Percentiles rank a stretch among this genome's conserved stretches.
These are phyloP conservation scores for Wickerhamomyces sp. DNA, from an alignment of 1,139 yeast species.

Conservation along the genomic window DNA sequence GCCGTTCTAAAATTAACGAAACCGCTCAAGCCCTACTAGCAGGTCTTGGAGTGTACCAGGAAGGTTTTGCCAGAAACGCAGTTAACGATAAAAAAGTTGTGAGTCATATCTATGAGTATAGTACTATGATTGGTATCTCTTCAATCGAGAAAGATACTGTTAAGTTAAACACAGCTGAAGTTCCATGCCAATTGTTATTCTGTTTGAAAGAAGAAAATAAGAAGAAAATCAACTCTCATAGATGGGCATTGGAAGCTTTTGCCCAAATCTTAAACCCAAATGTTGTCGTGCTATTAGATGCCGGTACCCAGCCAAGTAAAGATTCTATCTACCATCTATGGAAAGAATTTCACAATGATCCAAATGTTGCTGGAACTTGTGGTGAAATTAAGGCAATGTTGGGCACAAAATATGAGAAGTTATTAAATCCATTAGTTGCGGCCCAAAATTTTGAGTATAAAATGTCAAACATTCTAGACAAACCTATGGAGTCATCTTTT, in stretches of 20 bases:
- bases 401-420: conserved; percentile 63
- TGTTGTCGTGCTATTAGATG: conserved; percentile 80
- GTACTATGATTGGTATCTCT: conserved; percentile 55
- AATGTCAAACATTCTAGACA: conserved; percentile 86
- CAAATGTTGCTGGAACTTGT: conserved; percentile 91
- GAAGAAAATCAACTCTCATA: conserved; percentile 89
- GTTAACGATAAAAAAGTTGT: conserved; percentile 84
- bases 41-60: conserved; percentile 93
- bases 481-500: conserved; percentile 84
- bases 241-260: conserved; percentile 95
- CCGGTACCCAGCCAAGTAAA: conserved; percentile 90
- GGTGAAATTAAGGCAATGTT: conserved; percentile 91
- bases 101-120: conserved; percentile 91
- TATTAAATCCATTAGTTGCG: conserved; percentile 83
- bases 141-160: conserved; percentile 66
- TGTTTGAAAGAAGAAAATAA: conserved; percentile 87
- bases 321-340: conserved; percentile 81
- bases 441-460: conserved; percentile 92
- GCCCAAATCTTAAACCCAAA: conserved; percentile 85
- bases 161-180: conserved; percentile 55
- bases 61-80: conserved; percentile 86
- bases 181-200: conserved; percentile 88
- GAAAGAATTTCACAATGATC: conserved; percentile 84
- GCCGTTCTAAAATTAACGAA: conserved; percentile 85
- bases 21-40: conserved; percentile 81